Percentiles rank a stretch among this genome's conserved stretches.
phyloP scores from a whole-genome alignment of 2,329 filamentous ascomycete genomes.

The Raffaelea deltoideospora region DNA sequence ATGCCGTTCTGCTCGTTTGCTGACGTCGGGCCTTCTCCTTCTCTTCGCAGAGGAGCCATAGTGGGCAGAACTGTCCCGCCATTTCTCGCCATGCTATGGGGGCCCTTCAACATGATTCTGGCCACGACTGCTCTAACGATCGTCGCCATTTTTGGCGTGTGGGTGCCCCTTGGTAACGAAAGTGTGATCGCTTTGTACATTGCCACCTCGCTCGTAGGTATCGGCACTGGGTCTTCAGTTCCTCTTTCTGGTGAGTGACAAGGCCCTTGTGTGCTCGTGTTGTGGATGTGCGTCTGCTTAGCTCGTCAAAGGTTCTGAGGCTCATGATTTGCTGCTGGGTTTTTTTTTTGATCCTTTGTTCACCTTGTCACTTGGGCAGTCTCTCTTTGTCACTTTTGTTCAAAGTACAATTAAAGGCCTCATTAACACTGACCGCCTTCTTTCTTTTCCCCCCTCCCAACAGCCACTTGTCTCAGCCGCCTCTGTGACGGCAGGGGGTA shows the following conservation, averaged over 20 bases:
- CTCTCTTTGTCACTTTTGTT: background rate
- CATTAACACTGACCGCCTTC: background rate
- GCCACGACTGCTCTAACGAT: constrained; percentile 13
- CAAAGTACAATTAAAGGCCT: no score
- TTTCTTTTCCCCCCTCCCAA: no score
- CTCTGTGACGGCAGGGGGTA: constrained; percentile 12
- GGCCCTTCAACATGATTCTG: constrained; percentile 14
- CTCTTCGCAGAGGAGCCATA: constrained; percentile 13
- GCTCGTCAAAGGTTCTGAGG: no score
- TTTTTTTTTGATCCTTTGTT: no score
- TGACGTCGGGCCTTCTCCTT: no score
- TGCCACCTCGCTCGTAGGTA: constrained; percentile 14
- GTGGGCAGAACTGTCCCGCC: constrained; percentile 13
- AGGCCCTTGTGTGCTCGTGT: no score
- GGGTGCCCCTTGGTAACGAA: constrained; percentile 14
- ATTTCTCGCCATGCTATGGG: constrained; percentile 12
- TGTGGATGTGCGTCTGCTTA: no score
- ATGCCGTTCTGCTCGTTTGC: no score
- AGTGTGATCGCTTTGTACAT: constrained; percentile 10
- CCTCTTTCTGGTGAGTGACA: constrained; percentile 14
- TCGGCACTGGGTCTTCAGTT: constrained; percentile 16
- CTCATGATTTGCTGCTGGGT: no score
- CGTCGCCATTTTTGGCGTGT: constrained; percentile 10
- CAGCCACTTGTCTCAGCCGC: constrained; percentile 13
- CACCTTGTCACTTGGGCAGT: no score